Evolutionary conservation across 306 rosid species (phyloP).

Genomic region (Corylus americana): DNA sequence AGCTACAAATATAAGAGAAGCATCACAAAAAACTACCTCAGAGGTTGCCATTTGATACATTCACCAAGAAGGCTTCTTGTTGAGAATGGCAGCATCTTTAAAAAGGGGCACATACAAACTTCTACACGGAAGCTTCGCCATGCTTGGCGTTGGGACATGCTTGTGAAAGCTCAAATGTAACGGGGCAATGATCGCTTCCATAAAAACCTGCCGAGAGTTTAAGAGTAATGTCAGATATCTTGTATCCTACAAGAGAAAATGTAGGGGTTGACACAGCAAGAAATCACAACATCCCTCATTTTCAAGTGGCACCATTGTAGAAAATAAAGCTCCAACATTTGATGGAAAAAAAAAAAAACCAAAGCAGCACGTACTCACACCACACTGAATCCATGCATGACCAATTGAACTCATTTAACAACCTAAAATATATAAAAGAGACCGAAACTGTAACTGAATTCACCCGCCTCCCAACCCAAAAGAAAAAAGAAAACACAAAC

Average conservation of each 20-base stretch:
- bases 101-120: constrained; percentile 1
- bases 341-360: not conserved
- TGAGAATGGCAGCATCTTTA: not conserved
- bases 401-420: not conserved
- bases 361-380: not conserved
- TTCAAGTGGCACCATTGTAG: not conserved
- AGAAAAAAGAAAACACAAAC: not conserved
- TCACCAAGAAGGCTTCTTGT: not conserved
- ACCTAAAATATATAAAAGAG: not conserved
- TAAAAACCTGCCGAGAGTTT: constrained; percentile 63
- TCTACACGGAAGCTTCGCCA: constrained; percentile 34
- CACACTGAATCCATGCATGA: not conserved
- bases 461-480: not conserved
- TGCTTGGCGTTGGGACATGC: constrained; percentile 33
- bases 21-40: not conserved
- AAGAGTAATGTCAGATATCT: constrained; percentile 26
- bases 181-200: constrained; percentile 98
- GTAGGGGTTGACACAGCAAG: not conserved
- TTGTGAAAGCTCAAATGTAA: constrained; percentile 73
- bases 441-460: not conserved
- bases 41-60: not conserved
- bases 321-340: not conserved
- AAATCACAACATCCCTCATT: not conserved
- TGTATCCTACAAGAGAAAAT: not conserved
- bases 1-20: not conserved